Evolutionary conservation across 805 yeast species (phyloP), one percentile per base, ranked within the genome.

Genomic region (Cyberlindnera japonica): DNA sequence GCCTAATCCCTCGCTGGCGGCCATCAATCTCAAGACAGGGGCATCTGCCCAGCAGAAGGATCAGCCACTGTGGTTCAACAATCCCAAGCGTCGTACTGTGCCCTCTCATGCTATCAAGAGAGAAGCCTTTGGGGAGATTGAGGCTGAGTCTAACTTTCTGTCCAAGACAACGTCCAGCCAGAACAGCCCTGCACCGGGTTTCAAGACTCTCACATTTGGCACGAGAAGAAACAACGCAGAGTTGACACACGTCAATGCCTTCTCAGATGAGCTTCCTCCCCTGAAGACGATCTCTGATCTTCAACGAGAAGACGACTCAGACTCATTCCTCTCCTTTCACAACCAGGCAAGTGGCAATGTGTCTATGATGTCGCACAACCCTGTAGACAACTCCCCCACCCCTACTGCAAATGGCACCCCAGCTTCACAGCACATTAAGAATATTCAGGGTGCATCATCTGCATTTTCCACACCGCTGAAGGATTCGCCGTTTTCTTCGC

Each of bases 81-180:
- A 65, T 35, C 65, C 72, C n/a, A 69, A 66, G 43, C 68, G 70
- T 44, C 62, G 79, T 41, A 57, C 63, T 2, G 62, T 69, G n/a
- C 79, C 80, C 8, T 66, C 68, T n/a, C 63, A 62, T 3, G 64
- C 72, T 13, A 57, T 74, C 17, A 73, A 71, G 47, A 61, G 79
- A 49, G 62, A 55, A 16, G 41, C 45, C n/a, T 29, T 38, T 9
- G 45, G 45, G n/a, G 54, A 54, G 4, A 33, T 33, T 22, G 55
- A 54, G 11, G 40, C 40, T 7, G 62, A 54, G 14, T 43, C 63
- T 1, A 44, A 51, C 6, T 50, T 54, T 32, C 33, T 58, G 6
- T 40, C 53, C 4, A 53, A 51, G 37, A 17, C 50, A 9, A 45
- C 45, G 12, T 37, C 53, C 2, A 31, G 25, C n/a, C 35, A 38